These are phyloP conservation scores for Pseudocercospora fijiensis DNA, from an alignment of 2,329 filamentous ascomycete species.

Conservation along the genomic window DNA sequence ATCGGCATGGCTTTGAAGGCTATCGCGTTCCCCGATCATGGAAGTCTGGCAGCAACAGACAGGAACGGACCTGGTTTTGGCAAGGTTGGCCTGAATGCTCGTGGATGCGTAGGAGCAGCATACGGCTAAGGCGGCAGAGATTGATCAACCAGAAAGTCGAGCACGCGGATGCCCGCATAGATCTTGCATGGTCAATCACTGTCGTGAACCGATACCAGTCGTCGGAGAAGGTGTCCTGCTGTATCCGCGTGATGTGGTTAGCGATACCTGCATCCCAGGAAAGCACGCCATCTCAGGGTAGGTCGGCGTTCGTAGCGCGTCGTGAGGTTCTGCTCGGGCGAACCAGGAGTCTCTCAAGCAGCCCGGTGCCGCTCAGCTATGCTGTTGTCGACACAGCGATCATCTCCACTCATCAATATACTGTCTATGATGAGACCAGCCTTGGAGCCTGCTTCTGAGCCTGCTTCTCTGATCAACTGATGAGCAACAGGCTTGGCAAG, in stretches of 20 bases:
- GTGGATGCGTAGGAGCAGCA: not conserved
- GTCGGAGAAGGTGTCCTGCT: not conserved
- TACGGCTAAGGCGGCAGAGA: not conserved
- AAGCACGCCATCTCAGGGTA: not conserved
- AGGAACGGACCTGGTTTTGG: not conserved
- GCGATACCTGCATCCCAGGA: not conserved
- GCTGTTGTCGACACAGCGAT: not conserved
- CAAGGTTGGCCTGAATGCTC: not conserved
- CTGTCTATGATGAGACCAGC: not conserved
- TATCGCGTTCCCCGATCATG: not conserved
- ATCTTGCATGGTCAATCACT: not conserved
- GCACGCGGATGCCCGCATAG: not conserved
- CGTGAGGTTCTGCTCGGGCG: slow-evolving; percentile 1
- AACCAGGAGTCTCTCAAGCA: not conserved
- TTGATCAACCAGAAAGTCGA: not conserved
- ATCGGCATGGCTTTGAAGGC: not conserved
- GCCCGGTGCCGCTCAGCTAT: not conserved
- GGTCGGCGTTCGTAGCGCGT: not conserved
- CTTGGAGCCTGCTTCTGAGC: not conserved
- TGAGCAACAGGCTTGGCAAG: not conserved
- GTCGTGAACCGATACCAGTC: not conserved
- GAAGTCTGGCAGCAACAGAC: not conserved
- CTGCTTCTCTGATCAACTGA: not conserved
- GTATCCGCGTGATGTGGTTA: not conserved
- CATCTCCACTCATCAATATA: not conserved